Evolutionary conservation across 2,329 filamentous ascomycete genomes (phyloP), one percentile per base, ranked within the genome.

Genomic region (Fusarium falciforme): DNA sequence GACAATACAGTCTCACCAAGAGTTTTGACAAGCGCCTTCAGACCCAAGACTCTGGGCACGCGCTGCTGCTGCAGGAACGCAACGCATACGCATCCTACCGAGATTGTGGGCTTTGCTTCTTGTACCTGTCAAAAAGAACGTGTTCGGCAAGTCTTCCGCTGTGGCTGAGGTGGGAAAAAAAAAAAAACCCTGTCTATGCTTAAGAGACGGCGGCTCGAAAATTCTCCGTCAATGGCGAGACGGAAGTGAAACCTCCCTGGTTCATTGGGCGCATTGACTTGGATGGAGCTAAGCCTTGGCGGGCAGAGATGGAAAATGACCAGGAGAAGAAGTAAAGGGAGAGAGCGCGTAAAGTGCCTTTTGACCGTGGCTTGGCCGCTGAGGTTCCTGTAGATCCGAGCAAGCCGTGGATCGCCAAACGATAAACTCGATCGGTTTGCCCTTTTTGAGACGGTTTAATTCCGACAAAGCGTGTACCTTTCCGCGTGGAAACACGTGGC

Each of bases 201-300:
- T 49, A 29, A 49, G 16, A 10, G 22, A 47, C 16, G 9, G 44
- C 44, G 44, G 44, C 22, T 49, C 16, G 8, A 27, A 71, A 60
- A 74, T 74, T 74, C 71, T 74, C 71, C 71, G 52, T 74, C 71
- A 74, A 74, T 74, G 60, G 71, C 71, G 71, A 74, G 71, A 74
- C 71, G 61, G n/a, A 44, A 52, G 59, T 74, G 71, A 72, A 74
- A 68, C 75, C 75, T 44, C 65, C 75, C 72, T 70, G 57, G 65
- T 68, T 68, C 63, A 55, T 68, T 68, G 14, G 44, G 44, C 22
- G 44, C 44, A 17, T 49, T 49, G 44, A 27, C 17, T 12, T 12
- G 7, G 36, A 6, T 7, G 42, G 14, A 25, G 42, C 44, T 49
- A 49, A 49, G 44, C 44, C 44, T 49, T 49, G 44, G 22, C 16